Base-by-base conservation (phyloP, 78 protist genomes). In the Protostelium mycophagum region DNA sequence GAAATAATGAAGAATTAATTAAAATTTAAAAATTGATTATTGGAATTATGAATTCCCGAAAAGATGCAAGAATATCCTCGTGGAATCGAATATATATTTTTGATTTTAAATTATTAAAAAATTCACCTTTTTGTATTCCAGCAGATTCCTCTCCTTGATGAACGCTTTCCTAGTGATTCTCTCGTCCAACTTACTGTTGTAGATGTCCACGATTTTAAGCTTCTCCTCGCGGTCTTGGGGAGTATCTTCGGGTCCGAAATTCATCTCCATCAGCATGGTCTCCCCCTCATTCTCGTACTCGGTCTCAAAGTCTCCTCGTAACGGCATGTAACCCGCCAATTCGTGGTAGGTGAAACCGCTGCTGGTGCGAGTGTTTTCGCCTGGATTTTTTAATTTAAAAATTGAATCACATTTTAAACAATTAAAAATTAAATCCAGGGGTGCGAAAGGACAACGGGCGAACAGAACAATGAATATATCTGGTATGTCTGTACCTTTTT, bases 251-350 rank as follows among this genome's bases (percentile, higher is more conserved):
- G 25, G 10, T 1, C 85, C 89, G 89, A 88, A 93, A 31, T 34
- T 51, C 37, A 93, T 51, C 39, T 93, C 95, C n/a, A 86, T 87
- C 25, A 93, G 90, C 1, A 86, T 85, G 0, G 87, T 29, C 34
- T 93, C 95, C 23, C 90, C 89, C 36, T 93, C 95, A 63, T 93
- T 93, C 88, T 93, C 95, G 86, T 83, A 90, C 38, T 93, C 95
- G 1, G 35, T 84, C 37, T 92, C 95, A 37, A 88, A 92, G 38
- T 92, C 91, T 31, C 90, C 90, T 36, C 94, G 51, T 73, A 88
- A 86, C 38, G 85, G 88, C 94, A 91, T 91, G 35, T 38, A 91
- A 1, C 94, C 94, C 35, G 89, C 94, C 31, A 51, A 16, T 16
- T 51, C 73, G 73, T 51, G 73, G 16, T 51, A 51, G 31, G 73